Evolutionary conservation across 2,329 filamentous ascomycete genomes (phyloP).

Genomic region (Fusarium sp.): DNA sequence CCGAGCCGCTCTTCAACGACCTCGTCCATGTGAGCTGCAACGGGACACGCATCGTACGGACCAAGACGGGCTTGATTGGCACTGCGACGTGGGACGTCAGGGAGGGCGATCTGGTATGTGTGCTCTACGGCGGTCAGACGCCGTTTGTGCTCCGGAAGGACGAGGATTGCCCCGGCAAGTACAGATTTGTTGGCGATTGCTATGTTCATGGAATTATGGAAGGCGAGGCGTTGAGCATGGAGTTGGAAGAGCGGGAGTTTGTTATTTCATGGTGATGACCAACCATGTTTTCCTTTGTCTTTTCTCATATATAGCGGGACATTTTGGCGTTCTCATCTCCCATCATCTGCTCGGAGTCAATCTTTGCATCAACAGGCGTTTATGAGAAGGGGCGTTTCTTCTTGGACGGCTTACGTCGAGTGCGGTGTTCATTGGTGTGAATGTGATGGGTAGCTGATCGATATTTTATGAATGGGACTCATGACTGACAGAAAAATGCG

Average conservation of each 20-base stretch:
- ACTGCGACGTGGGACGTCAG: conserved; percentile 9
- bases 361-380: conserved; percentile 13
- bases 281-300: background rate
- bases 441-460: background rate
- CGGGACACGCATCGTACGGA: conserved; percentile 14
- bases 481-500: background rate
- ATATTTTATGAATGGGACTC: background rate
- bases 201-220: conserved; percentile 22
- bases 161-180: conserved; percentile 14
- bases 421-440: background rate
- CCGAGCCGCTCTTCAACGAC: conserved; percentile 21
- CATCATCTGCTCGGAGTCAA: background rate
- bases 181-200: conserved; percentile 13
- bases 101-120: conserved; percentile 13
- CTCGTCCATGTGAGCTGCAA: conserved; percentile 20
- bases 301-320: background rate
- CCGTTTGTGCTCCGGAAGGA: conserved; percentile 14
- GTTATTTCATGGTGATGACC: conserved; percentile 15
- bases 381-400: conserved; percentile 2
- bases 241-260: conserved; percentile 18
- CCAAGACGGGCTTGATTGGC: conserved; percentile 12
- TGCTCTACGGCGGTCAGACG: conserved; percentile 15
- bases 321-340: background rate
- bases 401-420: background rate
- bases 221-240: conserved; percentile 18